Conservation (phyloP, 1,284 basidiomycete genomes). For the Leccinum subrobustum region DNA sequence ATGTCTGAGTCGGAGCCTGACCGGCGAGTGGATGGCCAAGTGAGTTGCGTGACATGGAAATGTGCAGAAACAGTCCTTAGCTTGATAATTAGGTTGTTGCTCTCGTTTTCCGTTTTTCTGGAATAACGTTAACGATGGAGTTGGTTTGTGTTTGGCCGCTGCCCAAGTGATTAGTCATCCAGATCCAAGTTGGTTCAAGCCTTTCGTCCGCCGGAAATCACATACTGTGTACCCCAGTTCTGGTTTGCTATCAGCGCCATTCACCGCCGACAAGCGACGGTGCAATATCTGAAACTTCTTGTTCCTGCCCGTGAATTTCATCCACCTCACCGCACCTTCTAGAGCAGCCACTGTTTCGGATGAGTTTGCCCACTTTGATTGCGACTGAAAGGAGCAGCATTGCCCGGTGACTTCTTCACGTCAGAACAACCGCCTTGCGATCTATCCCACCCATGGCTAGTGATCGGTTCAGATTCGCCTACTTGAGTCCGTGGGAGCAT, state of each 20-base stretch:
- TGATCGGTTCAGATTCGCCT: neutral
- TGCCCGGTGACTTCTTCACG: neutral
- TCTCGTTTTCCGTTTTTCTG: too few species aligned
- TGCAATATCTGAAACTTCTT: neutral
- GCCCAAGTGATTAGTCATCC: too few species aligned
- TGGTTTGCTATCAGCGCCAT: neutral
- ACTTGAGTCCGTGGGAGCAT: neutral
- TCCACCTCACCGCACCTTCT: neutral
- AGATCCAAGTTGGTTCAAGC: too few species aligned
- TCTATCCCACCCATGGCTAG: neutral
- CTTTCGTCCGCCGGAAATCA: too few species aligned
- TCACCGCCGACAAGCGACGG: neutral
- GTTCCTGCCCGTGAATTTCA: neutral
- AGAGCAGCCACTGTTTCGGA: neutral
- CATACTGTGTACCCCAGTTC: neutral
- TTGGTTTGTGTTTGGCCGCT: too few species aligned
- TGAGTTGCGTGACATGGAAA: too few species aligned
- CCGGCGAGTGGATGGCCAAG: too few species aligned
- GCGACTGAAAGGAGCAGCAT: neutral
- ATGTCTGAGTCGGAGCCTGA: too few species aligned
- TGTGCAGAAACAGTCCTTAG: too few species aligned
- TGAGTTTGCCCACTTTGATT: neutral
- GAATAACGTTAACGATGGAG: too few species aligned
- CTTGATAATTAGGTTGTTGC: too few species aligned
- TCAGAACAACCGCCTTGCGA: neutral